These are phyloP conservation scores for Parietaria judaica DNA, from an alignment of 306 rosid species.

Conservation along the genomic window DNA sequence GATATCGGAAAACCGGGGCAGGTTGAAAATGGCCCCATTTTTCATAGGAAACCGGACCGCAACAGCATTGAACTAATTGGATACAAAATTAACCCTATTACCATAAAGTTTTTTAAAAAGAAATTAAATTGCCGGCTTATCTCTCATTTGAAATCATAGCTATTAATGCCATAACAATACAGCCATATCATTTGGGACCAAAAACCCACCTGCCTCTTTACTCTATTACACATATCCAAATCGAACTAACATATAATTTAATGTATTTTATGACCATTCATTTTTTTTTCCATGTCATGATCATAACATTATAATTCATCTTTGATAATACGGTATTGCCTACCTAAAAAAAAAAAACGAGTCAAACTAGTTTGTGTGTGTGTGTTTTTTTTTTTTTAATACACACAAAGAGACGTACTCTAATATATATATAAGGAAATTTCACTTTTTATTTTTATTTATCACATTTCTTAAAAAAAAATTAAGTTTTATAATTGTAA, in stretches of 20 bases:
- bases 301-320: neutral
- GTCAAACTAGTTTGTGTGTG: slow-evolving; percentile 8
- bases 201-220: slow-evolving; percentile 20
- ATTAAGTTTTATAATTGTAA: too few species aligned
- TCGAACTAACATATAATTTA: neutral
- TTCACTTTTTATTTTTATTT: too few species aligned
- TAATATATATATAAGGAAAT: too few species aligned
- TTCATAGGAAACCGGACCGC: too few species aligned
- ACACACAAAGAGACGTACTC: neutral
- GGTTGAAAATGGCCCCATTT: too few species aligned
- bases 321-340: neutral
- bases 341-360: slow-evolving; percentile 5
- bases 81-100: neutral
- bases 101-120: neutral
- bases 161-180: neutral
- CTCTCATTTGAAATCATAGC: neutral
- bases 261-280: neutral
- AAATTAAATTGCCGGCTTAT: slow-evolving; percentile 13
- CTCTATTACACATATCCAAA: neutral
- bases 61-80: neutral
- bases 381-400: neutral
- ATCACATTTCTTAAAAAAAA: too few species aligned
- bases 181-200: slow-evolving; percentile 2
- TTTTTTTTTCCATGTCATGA: neutral
- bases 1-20: too few species aligned